Evolutionary conservation across 225 moss, liverwort and hornwort species (phyloP).

Genomic region (Asterella californica): DNA sequence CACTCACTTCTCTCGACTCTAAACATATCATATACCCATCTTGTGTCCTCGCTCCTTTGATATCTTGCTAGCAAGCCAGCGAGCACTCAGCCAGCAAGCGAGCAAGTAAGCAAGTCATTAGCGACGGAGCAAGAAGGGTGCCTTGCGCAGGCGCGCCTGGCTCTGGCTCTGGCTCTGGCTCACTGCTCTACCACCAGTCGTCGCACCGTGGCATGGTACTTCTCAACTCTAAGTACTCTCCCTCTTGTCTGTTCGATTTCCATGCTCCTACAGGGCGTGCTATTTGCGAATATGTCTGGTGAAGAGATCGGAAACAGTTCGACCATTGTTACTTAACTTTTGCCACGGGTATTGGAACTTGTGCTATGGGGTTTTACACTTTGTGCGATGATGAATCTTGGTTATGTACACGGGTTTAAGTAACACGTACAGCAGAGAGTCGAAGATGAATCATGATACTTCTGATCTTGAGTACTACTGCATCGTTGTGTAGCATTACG

Average conservation of each 20-base stretch:
- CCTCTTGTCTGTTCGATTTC: no score
- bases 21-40: background rate
- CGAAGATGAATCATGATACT: no score
- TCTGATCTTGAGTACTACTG: no score
- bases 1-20: background rate
- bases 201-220: constrained; percentile 28
- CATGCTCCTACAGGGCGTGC: no score
- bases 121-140: constrained; percentile 20
- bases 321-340: no score
- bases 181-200: constrained; percentile 16
- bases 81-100: constrained; percentile 15
- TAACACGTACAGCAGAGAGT: no score
- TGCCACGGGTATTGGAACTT: no score
- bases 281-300: background rate
- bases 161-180: constrained; percentile 25
- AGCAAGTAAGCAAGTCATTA: constrained; percentile 5
- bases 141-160: constrained; percentile 12
- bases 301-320: background rate
- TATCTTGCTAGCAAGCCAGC: constrained; percentile 15
- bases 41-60: constrained; percentile 9
- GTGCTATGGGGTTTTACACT: no score
- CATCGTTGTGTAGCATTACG: no score
- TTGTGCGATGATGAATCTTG: no score
- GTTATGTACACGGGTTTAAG: no score
- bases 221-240: background rate